A percentile compares a stretch with the other conserved stretches of the same genome.
phyloP scores from a whole-genome alignment of 2,329 filamentous ascomycete species.

The Pyrenophora tritici-repentis region DNA sequence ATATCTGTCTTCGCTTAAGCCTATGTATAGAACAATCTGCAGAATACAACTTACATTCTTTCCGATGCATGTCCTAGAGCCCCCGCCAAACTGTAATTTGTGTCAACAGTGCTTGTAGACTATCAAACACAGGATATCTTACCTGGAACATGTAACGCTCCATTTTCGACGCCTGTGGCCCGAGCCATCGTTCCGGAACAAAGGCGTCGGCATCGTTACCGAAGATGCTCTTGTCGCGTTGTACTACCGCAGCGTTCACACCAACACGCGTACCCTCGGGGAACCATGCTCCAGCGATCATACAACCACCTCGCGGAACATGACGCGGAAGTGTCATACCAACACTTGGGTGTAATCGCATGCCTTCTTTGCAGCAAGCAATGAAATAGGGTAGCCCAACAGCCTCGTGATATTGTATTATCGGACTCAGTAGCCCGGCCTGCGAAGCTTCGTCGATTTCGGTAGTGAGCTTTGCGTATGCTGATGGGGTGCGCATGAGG shows the following conservation, averaged over 20 bases:
- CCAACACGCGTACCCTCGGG: constrained; percentile 73
- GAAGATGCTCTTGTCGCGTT: constrained; percentile 67
- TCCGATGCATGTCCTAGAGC: constrained; percentile 1
- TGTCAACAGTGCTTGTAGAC: background rate
- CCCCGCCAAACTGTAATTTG: background rate
- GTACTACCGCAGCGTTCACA: constrained; percentile 73
- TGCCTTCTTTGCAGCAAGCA: constrained; percentile 75
- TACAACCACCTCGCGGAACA: constrained; percentile 65
- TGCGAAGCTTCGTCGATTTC: constrained; percentile 65
- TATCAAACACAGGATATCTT: no score
- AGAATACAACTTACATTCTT: constrained; percentile 1
- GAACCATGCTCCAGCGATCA: constrained; percentile 65
- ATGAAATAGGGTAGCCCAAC: constrained; percentile 74
- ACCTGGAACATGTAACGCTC: constrained; percentile 52
- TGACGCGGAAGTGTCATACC: constrained; percentile 73
- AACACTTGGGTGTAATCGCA: constrained; percentile 73
- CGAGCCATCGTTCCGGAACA: constrained; percentile 68
- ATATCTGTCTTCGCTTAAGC: background rate
- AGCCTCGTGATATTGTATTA: constrained; percentile 58
- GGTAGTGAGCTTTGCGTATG: constrained; percentile 58
- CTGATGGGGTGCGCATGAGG: constrained; percentile 64
- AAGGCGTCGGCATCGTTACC: constrained; percentile 68
- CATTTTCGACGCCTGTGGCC: constrained; percentile 62
- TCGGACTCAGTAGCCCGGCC: constrained; percentile 50
- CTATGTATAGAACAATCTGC: no score